Base-by-base conservation (phyloP, 306 rosid species). In the Hippophae tibetana region DNA sequence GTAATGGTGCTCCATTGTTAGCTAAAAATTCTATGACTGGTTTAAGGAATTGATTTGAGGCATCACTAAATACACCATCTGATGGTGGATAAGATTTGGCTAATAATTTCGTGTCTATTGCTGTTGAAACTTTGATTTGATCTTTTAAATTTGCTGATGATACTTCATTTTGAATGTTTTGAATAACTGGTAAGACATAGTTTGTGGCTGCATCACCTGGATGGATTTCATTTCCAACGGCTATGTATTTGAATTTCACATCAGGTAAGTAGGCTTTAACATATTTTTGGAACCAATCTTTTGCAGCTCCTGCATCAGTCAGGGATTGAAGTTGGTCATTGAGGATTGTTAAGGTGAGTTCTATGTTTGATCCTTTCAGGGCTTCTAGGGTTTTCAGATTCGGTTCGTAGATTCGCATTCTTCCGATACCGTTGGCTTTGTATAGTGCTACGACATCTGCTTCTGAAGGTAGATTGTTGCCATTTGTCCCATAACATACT, bases 191-290 rank as follows among this genome's bases (percentile, higher is more conserved):
- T 23, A 65, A 54, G 18, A 83, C 63, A 63, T 26, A 77, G 0
- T 6, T 31, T 43, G 83, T 75, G 13, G 0, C 18, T 6, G 56
- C 9, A 1, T 61, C 56, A 3, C n/a, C 5, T 6, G 81, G 73
- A 2, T 66, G 43, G 3, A 80, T 66, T 58, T 83, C 86, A 27
- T 83, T 83, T 48, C 86, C 89, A 7, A 80, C 86, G 0, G 75
- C 63, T 9, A 80, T 80, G 75, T 74, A 83, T 59, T 66, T 75
- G 70, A 83, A 72, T 40, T 38, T 80, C 52, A 83, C 89, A 43
- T 80, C 60, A 18, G 14, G 10, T 10, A 10, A 47, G 67, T 54
- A 69, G 27, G 72, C 57, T 65, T 25, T 47, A 2, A 83, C 46
- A 13, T 79, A 65, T 47, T 54, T 62, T 53, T 71, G 78, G 9